A percentile compares a stretch with the other conserved stretches of the same genome.
Conservation (phyloP, 345 rosid genomes). For the Eucalyptus cloeziana region DNA sequence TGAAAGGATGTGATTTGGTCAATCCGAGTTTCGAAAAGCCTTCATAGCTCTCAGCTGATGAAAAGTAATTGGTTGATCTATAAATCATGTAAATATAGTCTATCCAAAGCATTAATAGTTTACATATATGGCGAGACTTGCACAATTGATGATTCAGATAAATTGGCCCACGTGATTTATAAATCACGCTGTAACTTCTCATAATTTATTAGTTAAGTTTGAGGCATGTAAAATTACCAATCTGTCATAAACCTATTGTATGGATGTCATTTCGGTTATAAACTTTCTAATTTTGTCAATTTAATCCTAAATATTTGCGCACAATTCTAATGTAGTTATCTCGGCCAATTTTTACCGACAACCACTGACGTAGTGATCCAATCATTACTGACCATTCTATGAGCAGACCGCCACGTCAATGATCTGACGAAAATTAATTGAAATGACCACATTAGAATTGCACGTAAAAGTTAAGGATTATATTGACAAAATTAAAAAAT, state of each 20-base stretch:
- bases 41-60: background rate
- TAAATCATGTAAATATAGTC: background rate
- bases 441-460: background rate
- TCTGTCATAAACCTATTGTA: rapidly evolving
- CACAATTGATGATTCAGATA: background rate
- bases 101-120: background rate
- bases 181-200: background rate
- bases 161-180: rapidly evolving
- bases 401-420: rapidly evolving
- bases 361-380: rapidly evolving
- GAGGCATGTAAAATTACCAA: rapidly evolving
- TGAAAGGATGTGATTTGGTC: background rate
- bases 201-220: background rate
- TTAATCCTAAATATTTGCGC: rapidly evolving
- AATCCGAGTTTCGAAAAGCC: background rate
- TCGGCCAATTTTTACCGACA: rapidly evolving
- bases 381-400: background rate
- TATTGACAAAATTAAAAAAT: too few species aligned
- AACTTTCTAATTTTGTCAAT: rapidly evolving
- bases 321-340: background rate
- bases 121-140: background rate
- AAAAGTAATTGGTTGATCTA: background rate
- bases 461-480: background rate
- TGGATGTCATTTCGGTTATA: rapidly evolving
- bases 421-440: background rate